Percentiles rank a stretch among this genome's conserved stretches.
These are phyloP conservation scores for Lavandula angustifolia DNA, from an alignment of 257 asterid species.

Conservation along the genomic window DNA sequence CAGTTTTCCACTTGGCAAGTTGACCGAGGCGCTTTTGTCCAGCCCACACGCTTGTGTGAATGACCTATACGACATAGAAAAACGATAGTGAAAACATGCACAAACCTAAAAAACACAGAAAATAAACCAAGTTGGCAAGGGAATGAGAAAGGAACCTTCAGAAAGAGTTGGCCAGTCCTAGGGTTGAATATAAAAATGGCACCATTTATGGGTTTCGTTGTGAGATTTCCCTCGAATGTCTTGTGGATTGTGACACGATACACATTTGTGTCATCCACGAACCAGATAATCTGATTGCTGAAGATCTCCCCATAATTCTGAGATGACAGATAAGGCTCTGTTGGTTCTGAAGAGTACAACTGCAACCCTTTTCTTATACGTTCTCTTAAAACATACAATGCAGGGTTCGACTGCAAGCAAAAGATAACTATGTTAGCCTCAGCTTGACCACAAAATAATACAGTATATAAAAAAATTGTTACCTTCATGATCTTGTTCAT, in stretches of 20 bases:
- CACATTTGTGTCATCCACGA: conserved; percentile 97
- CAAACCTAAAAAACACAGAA: background rate
- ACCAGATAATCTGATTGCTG: conserved; percentile 99
- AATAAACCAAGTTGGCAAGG: conserved; percentile 13
- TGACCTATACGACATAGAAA: conserved; percentile 56
- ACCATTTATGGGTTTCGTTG: conserved; percentile 96
- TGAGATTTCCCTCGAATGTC: conserved; percentile 95
- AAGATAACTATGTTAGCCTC: conserved; percentile 19
- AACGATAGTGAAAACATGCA: background rate
- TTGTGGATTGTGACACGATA: conserved; percentile 98
- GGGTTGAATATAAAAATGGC: conserved; percentile 77
- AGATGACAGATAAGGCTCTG: conserved; percentile 96
- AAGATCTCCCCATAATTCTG: conserved; percentile 99
- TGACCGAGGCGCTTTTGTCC: conserved; percentile 99
- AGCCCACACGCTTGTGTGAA: conserved; percentile 99
- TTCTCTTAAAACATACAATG: conserved; percentile 88
- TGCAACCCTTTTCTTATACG: conserved; percentile 96
- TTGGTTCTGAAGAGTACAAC: conserved; percentile 96
- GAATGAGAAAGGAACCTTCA: conserved; percentile 55
- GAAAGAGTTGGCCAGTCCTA: conserved; percentile 91
- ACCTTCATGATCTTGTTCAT: conserved; percentile 99
- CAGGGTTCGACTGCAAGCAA: conserved; percentile 87
- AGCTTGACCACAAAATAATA: background rate
- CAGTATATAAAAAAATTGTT: background rate
- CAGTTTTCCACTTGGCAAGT: conserved; percentile 99